Evolutionary conservation across 1,284 basidiomycete genomes (phyloP), one percentile per base, ranked within the genome.

Genomic region (Moniliella sp.): DNA sequence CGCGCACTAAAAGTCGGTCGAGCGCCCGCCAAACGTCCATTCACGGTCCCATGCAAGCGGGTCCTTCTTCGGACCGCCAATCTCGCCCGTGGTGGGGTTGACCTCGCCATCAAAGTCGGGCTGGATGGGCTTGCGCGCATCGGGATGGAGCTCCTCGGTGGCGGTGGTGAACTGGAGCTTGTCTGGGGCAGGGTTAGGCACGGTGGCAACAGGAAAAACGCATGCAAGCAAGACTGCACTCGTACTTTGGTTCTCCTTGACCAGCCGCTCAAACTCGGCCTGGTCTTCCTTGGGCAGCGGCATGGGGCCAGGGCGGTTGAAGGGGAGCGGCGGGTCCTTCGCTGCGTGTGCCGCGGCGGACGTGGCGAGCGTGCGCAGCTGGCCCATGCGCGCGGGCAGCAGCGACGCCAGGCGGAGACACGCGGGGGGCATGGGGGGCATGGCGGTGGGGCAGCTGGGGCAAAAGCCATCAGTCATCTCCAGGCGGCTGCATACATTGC

Each of bases 61-160:
- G 45, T 71, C 68, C 12, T 61, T 59, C 53, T 71, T 71, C 1
- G 69, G 69, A 0, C 69, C 69, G 0, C 68, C 69, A 5, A 64
- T 43, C 45, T 71, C 69, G 11, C 69, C 69, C 18, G 69, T 71
- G 12, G 47, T 47, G 2, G 69, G 69, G 47, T 71, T 70, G 1
- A 49, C 45, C 5, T 70, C 67, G 3, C 69, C 69, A 33, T 68
- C 62, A 33, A 70, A 71, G 29, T 67, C 64, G 1, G 59, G 52
- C 25, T 39, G 36, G 0, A 62, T 59, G 30, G 50, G 50, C 10
- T 37, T 31, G n/a, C 60, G 40, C 10, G 57, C 53, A 30, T 65
- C 62, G 0, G 62, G 62, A 36, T 65, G 63, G 21, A 55, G 25
- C 13, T 34, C 36, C 10, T 30, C 28, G 4, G 16, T 21, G 12